These are phyloP conservation scores for Tylopilus rubrobrunneus DNA, from an alignment of 768 basidiomycete species.

Conservation along the genomic window DNA sequence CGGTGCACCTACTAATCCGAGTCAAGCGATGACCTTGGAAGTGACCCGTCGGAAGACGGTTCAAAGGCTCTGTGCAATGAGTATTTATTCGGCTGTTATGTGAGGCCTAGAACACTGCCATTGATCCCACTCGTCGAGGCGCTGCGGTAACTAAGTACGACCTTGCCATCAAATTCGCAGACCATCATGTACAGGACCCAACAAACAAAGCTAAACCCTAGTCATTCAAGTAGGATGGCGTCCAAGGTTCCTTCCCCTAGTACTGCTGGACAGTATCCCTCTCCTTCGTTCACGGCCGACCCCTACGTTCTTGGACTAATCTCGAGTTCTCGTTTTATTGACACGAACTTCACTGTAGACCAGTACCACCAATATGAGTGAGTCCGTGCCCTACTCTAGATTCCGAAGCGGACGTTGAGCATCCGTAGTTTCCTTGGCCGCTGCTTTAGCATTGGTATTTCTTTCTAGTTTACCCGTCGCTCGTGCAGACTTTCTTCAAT, in stretches of 20 bases:
- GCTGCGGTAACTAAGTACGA: background rate
- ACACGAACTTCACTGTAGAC: background rate
- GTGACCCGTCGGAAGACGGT: too few relatives aligned
- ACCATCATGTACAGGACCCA: background rate
- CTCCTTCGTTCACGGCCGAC: constrained; percentile 1
- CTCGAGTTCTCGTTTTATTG: background rate
- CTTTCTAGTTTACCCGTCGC: constrained; percentile 10
- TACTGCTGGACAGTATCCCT: constrained; percentile 12
- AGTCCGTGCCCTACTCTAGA: background rate
- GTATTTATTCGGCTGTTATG: background rate
- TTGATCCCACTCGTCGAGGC: background rate
- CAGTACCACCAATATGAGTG: constrained; percentile 9
- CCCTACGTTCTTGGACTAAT: background rate
- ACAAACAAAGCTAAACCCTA: constrained; percentile 12
- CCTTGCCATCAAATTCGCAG: background rate
- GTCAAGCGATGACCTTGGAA: too few relatives aligned
- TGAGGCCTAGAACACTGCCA: background rate
- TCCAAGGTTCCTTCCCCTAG: background rate
- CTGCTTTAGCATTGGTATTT: background rate
- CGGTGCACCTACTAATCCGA: too few relatives aligned
- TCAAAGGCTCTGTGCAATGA: too few relatives aligned
- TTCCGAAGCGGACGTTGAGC: background rate
- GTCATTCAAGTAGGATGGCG: constrained; percentile 12
- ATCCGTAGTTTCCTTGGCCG: constrained; percentile 1
- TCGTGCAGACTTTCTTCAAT: constrained; percentile 9